Evolutionary conservation across 2,329 filamentous ascomycete species (phyloP), one percentile per base, ranked within the genome.

Genomic region (Hymenoscyphus salicellus): DNA sequence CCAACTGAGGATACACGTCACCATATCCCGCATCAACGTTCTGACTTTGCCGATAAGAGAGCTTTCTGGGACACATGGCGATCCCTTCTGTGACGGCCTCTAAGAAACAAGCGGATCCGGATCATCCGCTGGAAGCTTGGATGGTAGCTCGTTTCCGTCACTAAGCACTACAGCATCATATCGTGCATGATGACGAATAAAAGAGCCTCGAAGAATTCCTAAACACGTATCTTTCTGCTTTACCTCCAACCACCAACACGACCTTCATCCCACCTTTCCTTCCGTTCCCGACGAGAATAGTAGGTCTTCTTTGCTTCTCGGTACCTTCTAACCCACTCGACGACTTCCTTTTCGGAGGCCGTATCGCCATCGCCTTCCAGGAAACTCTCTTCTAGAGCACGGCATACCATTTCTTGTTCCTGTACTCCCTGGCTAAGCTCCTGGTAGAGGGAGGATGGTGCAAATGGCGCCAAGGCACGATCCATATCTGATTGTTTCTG

Each of bases 221-320:
- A 55, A 14, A 38, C 43, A 23, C 52, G 26, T 56, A 28, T 30
- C 30, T 11, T 32, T 16, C 33, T 26, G 11, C 33, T 36, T 32
- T 49, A 94, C 73, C 94, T 86, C 95, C 95, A 98, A 0, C 95
- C 95, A 11, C 94, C 94, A 38, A 98, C 94, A 70, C 94, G 84
- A 28, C 94, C 93, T 78, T 98, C 94, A 76, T 98, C 95, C 95
- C 95, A 98, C 72, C 95, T 84, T 73, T 93, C 90, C 77, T 93
- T 96, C 70, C 92, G 86, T 80, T 98, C 95, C 74, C 89, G 87
- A 64, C 95, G 84, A 62, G 93, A 81, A 74, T 95, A 96, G 67
- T 89, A 89, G 64, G 90, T 80, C 71, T 90, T 90, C 75, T 89
- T 91, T 10, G 90, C 91, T 71, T 94, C 93, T 70, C 92, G 84